These are phyloP conservation scores for Casuarina equisetifolia DNA, from an alignment of 306 rosid genomes.

Conservation along the genomic window DNA sequence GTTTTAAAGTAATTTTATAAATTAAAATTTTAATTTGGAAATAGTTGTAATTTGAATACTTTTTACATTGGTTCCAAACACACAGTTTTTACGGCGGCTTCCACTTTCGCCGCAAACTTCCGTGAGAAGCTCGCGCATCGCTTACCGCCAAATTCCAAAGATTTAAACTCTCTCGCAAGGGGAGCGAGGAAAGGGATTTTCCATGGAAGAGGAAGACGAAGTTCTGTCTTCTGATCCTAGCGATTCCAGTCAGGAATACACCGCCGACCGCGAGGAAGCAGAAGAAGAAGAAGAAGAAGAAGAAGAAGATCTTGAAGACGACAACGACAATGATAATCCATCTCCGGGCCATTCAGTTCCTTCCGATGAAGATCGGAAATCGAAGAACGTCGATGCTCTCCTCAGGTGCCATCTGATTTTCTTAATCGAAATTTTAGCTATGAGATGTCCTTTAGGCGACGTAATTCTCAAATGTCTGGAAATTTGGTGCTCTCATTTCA, in stretches of 20 bases:
- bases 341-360: slow-evolving; percentile 22
- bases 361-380: slow-evolving; percentile 52
- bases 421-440: background rate
- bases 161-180: background rate
- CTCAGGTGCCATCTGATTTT: slow-evolving; percentile 43
- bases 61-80: too few relatives aligned
- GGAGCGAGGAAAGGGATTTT: slow-evolving; percentile 20
- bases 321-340: slow-evolving; percentile 7
- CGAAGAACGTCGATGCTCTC: slow-evolving; percentile 83
- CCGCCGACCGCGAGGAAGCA: slow-evolving; percentile 29
- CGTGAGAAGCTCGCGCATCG: background rate
- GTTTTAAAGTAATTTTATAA: too few relatives aligned
- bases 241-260: slow-evolving; percentile 49
- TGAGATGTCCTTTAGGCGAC: background rate
- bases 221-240: slow-evolving; percentile 43
- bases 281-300: slow-evolving; percentile 24
- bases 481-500: background rate
- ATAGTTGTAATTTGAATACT: too few relatives aligned
- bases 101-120: slow-evolving; percentile 21
- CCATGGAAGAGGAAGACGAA: slow-evolving; percentile 57
- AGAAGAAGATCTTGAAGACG: slow-evolving; percentile 11
- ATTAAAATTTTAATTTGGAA: too few relatives aligned
- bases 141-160: slow-evolving; percentile 13
- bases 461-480: background rate
- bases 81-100: background rate